Evolutionary conservation across 352 stramenopile species (phyloP).

Genomic region (Phytopythium oedochilum): DNA sequence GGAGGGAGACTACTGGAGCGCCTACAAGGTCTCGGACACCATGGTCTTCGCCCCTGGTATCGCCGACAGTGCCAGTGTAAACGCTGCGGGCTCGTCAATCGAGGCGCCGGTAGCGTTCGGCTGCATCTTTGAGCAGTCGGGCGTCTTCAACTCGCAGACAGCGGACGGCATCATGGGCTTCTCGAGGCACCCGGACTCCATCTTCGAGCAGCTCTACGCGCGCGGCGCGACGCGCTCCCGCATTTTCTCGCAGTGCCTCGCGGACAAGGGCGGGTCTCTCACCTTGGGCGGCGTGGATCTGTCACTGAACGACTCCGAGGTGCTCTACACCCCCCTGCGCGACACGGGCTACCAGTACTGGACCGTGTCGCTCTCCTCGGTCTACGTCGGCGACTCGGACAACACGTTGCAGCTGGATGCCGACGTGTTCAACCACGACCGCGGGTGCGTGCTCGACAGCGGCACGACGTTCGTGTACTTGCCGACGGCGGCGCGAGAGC

Average conservation of each 20-base stretch:
- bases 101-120: conserved; percentile 84
- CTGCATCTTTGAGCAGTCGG: conserved; percentile 91
- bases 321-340: conserved; percentile 87
- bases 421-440: conserved; percentile 50
- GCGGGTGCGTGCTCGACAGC: conserved; percentile 74
- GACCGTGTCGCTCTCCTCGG: conserved; percentile 54
- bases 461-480: conserved; percentile 81
- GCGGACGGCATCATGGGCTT: conserved; percentile 98
- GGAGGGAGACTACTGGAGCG: conserved; percentile 91
- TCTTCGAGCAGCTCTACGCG: conserved; percentile 90
- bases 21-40: conserved; percentile 84
- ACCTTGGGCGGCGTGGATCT: conserved; percentile 89
- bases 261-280: conserved; percentile 84
- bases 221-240: conserved; percentile 74
- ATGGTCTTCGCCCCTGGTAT: conserved; percentile 36
- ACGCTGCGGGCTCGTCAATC: conserved; percentile 9
- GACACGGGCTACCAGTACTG: conserved; percentile 76
- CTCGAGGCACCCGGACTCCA: conserved; percentile 82
- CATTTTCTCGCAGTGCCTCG: conserved; percentile 94
- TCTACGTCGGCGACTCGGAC: conserved; percentile 31
- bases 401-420: conserved; percentile 31
- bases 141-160: conserved; percentile 89
- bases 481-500: conserved; percentile 20
- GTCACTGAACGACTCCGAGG: conserved; percentile 53
- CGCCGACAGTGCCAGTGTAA: not conserved